Percentiles rank a stretch among this genome's conserved stretches.
Evolutionary conservation across 441 rosid genomes (phyloP).

Genomic region (Gossypium schwendimanii): DNA sequence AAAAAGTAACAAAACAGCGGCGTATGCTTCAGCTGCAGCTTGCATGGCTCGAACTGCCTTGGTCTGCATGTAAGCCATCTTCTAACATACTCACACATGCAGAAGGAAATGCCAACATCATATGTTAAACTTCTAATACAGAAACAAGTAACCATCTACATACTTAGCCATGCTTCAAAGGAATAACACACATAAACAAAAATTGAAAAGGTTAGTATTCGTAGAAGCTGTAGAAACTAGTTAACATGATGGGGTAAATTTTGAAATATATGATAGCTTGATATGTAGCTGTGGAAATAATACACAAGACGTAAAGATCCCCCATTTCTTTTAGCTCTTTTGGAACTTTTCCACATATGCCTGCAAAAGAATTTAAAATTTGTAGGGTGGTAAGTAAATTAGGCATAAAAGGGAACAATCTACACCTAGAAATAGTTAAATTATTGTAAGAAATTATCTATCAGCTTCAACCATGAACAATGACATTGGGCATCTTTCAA

Average conservation of each 20-base stretch:
- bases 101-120: background rate
- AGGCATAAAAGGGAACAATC: background rate
- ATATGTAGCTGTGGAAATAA: background rate
- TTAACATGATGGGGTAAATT: background rate
- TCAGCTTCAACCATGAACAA: background rate
- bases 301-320: conserved; percentile 2
- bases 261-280: background rate
- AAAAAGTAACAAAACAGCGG: no score
- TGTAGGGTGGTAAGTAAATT: background rate
- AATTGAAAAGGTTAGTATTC: background rate
- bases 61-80: no score
- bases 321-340: conserved; percentile 38
- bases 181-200: conserved; percentile 15
- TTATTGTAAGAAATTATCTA: background rate
- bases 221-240: conserved; percentile 13
- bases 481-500: background rate
- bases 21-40: no score
- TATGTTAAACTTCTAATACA: conserved; percentile 7
- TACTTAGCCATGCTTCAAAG: conserved; percentile 17
- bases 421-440: background rate
- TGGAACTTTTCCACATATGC: conserved; percentile 62
- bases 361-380: conserved; percentile 33
- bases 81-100: background rate
- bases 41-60: no score
- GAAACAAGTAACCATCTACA: conserved; percentile 22